Evolutionary conservation across 1,139 yeast species (phyloP).

Genomic region (Geotrichum fermentans): DNA sequence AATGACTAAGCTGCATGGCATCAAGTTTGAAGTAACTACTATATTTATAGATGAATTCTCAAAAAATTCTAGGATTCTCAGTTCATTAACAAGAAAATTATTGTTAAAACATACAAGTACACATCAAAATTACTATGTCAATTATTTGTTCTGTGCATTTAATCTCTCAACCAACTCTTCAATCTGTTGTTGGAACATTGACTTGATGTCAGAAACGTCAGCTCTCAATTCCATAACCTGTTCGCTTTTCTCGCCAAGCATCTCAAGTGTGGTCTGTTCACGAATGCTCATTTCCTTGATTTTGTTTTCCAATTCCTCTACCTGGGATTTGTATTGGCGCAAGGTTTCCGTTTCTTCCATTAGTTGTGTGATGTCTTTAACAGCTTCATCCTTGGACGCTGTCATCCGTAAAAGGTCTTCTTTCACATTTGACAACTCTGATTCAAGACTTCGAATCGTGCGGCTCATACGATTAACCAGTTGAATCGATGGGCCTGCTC

Average conservation of each 20-base stretch:
- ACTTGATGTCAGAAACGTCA: slow-evolving; percentile 84
- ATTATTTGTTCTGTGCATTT: slow-evolving; percentile 13
- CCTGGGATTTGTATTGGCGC: slow-evolving; percentile 38
- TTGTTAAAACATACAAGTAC: neutral
- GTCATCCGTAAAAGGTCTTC: slow-evolving; percentile 57
- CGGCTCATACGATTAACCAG: slow-evolving; percentile 67
- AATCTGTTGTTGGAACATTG: slow-evolving; percentile 73
- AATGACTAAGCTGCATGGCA: slow-evolving; percentile 34
- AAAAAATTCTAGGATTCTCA: neutral
- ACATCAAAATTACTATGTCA: neutral
- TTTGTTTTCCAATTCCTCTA: slow-evolving; percentile 41
- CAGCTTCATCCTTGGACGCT: slow-evolving; percentile 59
- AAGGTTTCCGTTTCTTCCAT: slow-evolving; percentile 53
- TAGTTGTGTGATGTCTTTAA: slow-evolving; percentile 58
- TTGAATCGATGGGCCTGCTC: slow-evolving; percentile 48
- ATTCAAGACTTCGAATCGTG: slow-evolving; percentile 72
- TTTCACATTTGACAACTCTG: slow-evolving; percentile 61
- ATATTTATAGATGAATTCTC: neutral
- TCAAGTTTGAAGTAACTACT: neutral
- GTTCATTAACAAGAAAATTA: neutral
- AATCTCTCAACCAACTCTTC: slow-evolving; percentile 75
- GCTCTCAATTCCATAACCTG: slow-evolving; percentile 78
- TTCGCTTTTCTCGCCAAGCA: slow-evolving; percentile 87
- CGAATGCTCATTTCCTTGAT: slow-evolving; percentile 38
- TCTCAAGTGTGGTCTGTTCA: slow-evolving; percentile 59